Evolutionary conservation across 169 alveolate genomes (phyloP).

Genomic region (Plasmodium gonderi): DNA sequence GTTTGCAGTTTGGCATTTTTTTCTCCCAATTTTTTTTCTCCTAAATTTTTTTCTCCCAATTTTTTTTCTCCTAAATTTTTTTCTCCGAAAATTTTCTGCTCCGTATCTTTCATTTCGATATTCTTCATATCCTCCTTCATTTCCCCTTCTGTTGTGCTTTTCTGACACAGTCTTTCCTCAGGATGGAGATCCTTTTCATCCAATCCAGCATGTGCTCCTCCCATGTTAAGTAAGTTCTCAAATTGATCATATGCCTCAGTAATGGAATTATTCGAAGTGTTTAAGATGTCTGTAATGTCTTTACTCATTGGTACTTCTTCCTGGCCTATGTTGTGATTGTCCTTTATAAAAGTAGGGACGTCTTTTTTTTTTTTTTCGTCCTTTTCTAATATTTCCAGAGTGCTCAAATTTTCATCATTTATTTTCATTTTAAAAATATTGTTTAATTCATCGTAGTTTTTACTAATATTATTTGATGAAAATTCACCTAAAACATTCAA

Average conservation of each 20-base stretch:
- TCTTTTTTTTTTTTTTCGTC: neutral
- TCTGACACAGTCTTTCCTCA: too few relatives aligned
- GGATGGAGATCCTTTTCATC: too few relatives aligned
- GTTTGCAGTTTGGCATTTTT: neutral
- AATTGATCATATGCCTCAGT: slow-evolving; percentile 34
- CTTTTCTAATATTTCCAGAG: slow-evolving; percentile 17
- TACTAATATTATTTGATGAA: slow-evolving; percentile 6
- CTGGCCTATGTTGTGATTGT: neutral
- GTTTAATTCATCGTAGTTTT: slow-evolving; percentile 36
- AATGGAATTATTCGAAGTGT: neutral
- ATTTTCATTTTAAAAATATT: slow-evolving; percentile 57
- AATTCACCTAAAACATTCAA: slow-evolving; percentile 39
- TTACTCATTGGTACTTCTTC: neutral
- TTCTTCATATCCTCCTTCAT: too few relatives aligned
- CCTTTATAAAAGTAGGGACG: slow-evolving; percentile 22
- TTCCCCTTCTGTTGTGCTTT: too few relatives aligned
- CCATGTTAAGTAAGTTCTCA: neutral
- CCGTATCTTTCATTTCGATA: neutral
- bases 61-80: neutral
- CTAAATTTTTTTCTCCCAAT: too few relatives aligned
- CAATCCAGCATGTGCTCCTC: neutral
- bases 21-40: neutral
- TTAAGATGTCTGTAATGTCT: slow-evolving; percentile 15
- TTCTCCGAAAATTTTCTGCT: neutral
- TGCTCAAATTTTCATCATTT: slow-evolving; percentile 30